Percentiles rank a stretch among this genome's conserved stretches.
Conservation (phyloP, 2,329 filamentous ascomycete species). For the Penicillium sp. region DNA sequence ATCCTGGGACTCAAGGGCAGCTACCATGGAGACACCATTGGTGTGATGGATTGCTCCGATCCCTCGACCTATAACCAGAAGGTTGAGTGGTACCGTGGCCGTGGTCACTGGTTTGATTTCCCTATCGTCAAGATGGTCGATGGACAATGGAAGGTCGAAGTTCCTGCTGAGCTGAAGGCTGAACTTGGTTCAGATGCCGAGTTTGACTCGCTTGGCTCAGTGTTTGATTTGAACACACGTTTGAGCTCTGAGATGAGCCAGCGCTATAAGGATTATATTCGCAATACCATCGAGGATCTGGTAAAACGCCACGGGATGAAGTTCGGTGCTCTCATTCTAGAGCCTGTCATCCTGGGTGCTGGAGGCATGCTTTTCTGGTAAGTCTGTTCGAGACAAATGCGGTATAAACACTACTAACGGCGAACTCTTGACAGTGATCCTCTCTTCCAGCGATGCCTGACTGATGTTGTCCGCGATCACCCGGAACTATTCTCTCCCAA, state of each 20-base stretch:
- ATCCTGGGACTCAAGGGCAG: slow-evolving; percentile 78
- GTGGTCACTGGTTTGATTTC: slow-evolving; percentile 81
- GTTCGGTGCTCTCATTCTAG: slow-evolving; percentile 79
- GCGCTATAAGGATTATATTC: slow-evolving; percentile 68
- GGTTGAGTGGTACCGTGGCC: slow-evolving; percentile 83
- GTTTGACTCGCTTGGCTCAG: slow-evolving; percentile 58
- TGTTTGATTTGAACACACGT: slow-evolving; percentile 66
- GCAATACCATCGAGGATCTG: slow-evolving; percentile 59
- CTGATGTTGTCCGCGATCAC: slow-evolving; percentile 68
- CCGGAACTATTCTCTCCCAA: slow-evolving; percentile 59
- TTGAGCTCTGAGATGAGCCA: slow-evolving; percentile 52
- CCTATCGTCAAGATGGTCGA: slow-evolving; percentile 71
- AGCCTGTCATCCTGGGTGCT: slow-evolving; percentile 79
- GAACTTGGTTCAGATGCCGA: slow-evolving; percentile 53
- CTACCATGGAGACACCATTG: slow-evolving; percentile 88
- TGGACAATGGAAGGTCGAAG: slow-evolving; percentile 69
- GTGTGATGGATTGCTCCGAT: slow-evolving; percentile 84
- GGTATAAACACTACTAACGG: slow-evolving; percentile 1
- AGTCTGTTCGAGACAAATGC: slow-evolving; percentile 40
- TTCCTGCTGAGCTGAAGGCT: slow-evolving; percentile 57
- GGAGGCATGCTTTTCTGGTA: slow-evolving; percentile 83
- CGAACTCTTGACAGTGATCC: slow-evolving; percentile 66
- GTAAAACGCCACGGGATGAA: slow-evolving; percentile 63
- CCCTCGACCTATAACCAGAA: slow-evolving; percentile 79
- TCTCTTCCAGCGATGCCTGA: slow-evolving; percentile 76